Evolutionary conservation across 2,329 filamentous ascomycete species (phyloP).

Genomic region (Lojkania enalia): DNA sequence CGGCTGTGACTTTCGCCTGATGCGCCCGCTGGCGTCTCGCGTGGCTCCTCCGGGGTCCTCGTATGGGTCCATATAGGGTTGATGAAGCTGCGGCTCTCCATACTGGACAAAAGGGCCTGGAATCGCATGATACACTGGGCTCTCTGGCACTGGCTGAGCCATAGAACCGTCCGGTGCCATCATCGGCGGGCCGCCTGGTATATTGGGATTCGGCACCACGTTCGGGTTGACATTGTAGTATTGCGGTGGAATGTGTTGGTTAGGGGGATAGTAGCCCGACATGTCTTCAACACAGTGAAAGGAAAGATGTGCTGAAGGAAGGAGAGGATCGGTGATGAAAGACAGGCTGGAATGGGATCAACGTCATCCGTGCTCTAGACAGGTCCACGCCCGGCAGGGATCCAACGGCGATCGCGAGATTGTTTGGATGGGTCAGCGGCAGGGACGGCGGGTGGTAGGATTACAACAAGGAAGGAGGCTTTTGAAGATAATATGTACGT

Average conservation of each 20-base stretch:
- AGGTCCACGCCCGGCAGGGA: conserved; percentile 34
- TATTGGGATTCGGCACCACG: conserved; percentile 24
- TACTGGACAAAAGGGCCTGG: conserved; percentile 38
- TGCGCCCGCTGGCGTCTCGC: conserved; percentile 32
- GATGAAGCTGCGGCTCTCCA: conserved; percentile 34
- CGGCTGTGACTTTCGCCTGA: conserved; percentile 35
- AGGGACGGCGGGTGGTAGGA: conserved; percentile 27
- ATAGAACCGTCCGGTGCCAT: conserved; percentile 36
- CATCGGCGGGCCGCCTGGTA: conserved; percentile 30
- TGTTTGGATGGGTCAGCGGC: conserved; percentile 33
- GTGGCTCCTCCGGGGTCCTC: conserved; percentile 36
- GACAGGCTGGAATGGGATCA: conserved; percentile 34
- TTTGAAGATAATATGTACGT: conserved; percentile 19
- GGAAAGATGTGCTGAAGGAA: conserved; percentile 20
- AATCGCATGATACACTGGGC: conserved; percentile 36
- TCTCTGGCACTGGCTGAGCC: conserved; percentile 32
- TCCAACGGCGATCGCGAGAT: conserved; percentile 38
- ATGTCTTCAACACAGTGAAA: conserved; percentile 28
- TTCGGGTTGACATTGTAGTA: conserved; percentile 43
- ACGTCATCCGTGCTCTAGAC: conserved; percentile 41
- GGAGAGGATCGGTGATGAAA: conserved; percentile 29
- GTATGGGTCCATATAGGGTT: conserved; percentile 40
- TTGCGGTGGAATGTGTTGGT: conserved; percentile 38
- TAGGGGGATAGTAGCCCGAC: conserved; percentile 44
- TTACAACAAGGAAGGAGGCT: conserved; percentile 19